Evolutionary conservation across 140 eudicot species (phyloP), one percentile per base, ranked within the genome.

Genomic region (Bidens hawaiensis): DNA sequence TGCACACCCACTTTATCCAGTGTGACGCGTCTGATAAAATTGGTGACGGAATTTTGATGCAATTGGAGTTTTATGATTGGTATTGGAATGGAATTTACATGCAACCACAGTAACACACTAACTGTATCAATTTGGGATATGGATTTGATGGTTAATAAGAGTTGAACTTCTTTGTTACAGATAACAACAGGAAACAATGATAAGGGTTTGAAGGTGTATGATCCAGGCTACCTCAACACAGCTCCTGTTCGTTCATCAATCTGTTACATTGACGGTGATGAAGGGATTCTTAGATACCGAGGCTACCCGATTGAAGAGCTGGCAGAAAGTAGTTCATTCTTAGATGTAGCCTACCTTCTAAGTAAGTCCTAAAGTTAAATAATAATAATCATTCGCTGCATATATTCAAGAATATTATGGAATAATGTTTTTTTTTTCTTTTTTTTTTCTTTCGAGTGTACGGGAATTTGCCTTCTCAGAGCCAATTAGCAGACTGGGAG

Each of bases 271-370:
- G 99, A 94, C 79, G 99, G 99, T 11, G 99, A 94, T 73, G 99
- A 89, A 56, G 99, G 99, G 52, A 85, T 94, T 64, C 78, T 94
- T 36, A 83, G 99, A 54, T 94, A 94, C 71, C 75, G 99, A 75
- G 99, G 99, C 42, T 94, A 88, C 58, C 99, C 99, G 4, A 94
- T 94, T n/a, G 99, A 94, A 77, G 95, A 94, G 74, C 75, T 94
- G 79, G 95, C 99, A 0, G 99, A 88, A 77, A 73, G 90, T 50
- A 88, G 99, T 76, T 72, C 99, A 2, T 94, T 85, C 55, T 51
- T 88, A 55, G 99, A 94, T 81, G 97, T 94, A 41, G 95, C 99
- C 26, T 94, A 94, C 74, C 97, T 94, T 59, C 50, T 94, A 69
- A 49, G 99, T 94, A 77, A 88, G 94, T 71, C 38, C 12, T 13